Percentiles rank a stretch among this genome's conserved stretches.
Evolutionary conservation across 2,329 filamentous ascomycete genomes (phyloP).

Genomic region (Bertia moriformis): DNA sequence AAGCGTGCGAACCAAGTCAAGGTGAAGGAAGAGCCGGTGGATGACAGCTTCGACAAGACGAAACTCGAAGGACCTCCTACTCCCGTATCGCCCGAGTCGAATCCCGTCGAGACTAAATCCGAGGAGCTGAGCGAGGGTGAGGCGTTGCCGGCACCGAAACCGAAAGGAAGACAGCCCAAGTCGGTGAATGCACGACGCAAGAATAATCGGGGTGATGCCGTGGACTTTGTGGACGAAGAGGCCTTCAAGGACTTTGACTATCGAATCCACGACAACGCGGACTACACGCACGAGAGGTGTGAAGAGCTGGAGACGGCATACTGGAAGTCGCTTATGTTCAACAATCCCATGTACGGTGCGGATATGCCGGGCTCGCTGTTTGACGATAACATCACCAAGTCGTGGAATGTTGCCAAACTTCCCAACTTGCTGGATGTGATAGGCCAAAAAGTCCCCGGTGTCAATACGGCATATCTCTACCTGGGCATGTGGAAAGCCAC

Average conservation of each 20-base stretch:
- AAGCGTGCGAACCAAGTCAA: conserved; percentile 16
- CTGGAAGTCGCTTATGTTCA: conserved; percentile 95
- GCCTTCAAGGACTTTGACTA: conserved; percentile 89
- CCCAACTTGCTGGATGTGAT: conserved; percentile 87
- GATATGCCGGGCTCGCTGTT: conserved; percentile 95
- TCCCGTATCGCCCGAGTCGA: conserved; percentile 18
- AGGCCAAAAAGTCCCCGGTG: conserved; percentile 87
- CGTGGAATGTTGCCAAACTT: conserved; percentile 90
- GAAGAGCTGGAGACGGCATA: conserved; percentile 89
- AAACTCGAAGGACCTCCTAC: conserved; percentile 8
- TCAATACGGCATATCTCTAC: conserved; percentile 96
- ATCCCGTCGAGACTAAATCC: conserved; percentile 27
- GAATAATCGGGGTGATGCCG: conserved; percentile 65
- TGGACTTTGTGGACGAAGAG: conserved; percentile 72
- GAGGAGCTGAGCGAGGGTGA: conserved; percentile 28
- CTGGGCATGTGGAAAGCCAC: conserved; percentile 99
- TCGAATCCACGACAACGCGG: conserved; percentile 61
- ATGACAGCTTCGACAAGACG: conserved; percentile 21
- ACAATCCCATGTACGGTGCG: conserved; percentile 84
- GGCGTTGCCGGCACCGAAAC: conserved; percentile 33
- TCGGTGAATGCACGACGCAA: conserved; percentile 79
- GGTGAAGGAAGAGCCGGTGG: conserved; percentile 12
- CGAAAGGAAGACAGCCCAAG: conserved; percentile 38
- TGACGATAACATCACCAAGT: conserved; percentile 58
- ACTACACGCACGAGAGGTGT: conserved; percentile 81